Evolutionary conservation across 306 rosid species (phyloP).

Genomic region (Phaseolus lunatus): DNA sequence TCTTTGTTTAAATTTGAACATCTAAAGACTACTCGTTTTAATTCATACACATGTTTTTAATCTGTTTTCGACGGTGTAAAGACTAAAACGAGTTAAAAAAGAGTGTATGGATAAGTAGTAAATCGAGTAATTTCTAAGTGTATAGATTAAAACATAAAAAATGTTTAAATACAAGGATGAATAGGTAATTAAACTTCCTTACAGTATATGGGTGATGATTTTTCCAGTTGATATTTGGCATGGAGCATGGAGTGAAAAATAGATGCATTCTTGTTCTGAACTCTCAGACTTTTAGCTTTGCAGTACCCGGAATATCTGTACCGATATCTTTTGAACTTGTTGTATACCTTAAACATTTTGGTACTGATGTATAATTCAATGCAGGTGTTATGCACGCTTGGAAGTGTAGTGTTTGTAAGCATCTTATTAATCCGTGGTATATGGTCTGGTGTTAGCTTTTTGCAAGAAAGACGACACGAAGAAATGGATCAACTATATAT

Average conservation of each 20-base stretch:
- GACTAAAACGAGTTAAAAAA: too few species aligned
- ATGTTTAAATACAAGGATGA: too few species aligned
- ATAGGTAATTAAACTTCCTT: too few species aligned
- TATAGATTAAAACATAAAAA: too few species aligned
- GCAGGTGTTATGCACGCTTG: conserved; percentile 81
- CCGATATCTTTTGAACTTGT: too few species aligned
- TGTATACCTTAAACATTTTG: background rate
- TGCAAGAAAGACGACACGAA: conserved; percentile 61
- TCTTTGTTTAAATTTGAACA: too few species aligned
- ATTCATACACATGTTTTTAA: too few species aligned
- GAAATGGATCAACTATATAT: conserved; percentile 50
- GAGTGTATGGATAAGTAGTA: too few species aligned
- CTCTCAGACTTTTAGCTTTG: conserved; percentile 13
- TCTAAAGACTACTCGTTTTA: too few species aligned
- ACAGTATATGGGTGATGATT: background rate
- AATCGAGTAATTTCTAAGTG: too few species aligned
- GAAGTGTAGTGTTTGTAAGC: conserved; percentile 76
- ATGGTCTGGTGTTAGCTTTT: conserved; percentile 68
- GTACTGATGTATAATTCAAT: conserved; percentile 24
- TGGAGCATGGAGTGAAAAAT: background rate
- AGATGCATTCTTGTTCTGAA: background rate
- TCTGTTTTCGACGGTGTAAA: too few species aligned
- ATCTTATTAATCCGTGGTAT: conserved; percentile 78
- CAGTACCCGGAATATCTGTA: too few species aligned
- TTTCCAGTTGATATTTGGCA: background rate